Percentiles rank a stretch among this genome's conserved stretches.
Evolutionary conservation across 2,329 filamentous ascomycete genomes (phyloP).

Genomic region (Calonectria crousiana): DNA sequence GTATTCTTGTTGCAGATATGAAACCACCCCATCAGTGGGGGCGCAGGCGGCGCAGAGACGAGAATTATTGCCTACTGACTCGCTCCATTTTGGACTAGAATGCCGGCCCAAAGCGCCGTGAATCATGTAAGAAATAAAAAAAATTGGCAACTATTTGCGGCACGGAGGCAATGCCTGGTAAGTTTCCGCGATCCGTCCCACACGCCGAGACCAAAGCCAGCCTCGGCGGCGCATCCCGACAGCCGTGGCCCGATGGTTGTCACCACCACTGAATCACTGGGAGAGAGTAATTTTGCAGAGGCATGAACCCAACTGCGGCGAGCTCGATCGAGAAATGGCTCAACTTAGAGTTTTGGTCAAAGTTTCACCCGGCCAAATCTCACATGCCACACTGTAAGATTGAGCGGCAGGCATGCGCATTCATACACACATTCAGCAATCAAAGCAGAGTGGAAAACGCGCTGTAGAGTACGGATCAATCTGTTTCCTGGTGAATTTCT

Average conservation of each 20-base stretch:
- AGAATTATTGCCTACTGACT: background rate
- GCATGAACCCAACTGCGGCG: slow-evolving; percentile 3
- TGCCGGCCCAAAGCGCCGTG: background rate
- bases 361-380: too few species aligned
- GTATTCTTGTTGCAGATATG: background rate
- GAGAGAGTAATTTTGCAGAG: background rate
- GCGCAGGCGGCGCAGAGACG: background rate
- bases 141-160: background rate
- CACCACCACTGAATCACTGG: background rate
- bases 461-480: background rate
- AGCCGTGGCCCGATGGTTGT: background rate
- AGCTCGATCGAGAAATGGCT: slow-evolving; percentile 1
- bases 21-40: background rate
- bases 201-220: background rate
- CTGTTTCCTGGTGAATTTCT: too few species aligned
- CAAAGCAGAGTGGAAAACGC: background rate
- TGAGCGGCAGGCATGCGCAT: background rate
- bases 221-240: background rate
- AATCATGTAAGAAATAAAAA: background rate
- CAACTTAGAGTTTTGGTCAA: background rate
- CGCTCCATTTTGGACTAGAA: background rate
- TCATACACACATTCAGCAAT: background rate
- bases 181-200: background rate
- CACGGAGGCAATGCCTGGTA: background rate
- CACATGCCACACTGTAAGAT: background rate